These are phyloP conservation scores for Colletotrichum sp. DNA, from an alignment of 2,329 filamentous ascomycete species.

Conservation along the genomic window DNA sequence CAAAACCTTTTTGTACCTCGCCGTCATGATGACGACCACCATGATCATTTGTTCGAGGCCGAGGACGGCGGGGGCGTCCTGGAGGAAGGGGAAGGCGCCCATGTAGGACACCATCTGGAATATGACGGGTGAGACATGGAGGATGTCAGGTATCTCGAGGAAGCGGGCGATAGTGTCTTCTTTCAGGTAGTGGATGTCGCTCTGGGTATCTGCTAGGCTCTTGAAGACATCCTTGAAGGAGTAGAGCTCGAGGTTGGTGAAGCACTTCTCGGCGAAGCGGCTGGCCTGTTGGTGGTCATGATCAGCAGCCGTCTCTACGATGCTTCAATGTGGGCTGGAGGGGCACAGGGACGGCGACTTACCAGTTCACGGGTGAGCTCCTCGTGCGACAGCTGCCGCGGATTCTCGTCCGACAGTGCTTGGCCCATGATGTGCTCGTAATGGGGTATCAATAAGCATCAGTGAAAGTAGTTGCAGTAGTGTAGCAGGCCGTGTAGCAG, in stretches of 20 bases:
- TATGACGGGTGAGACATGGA: slow-evolving; percentile 69
- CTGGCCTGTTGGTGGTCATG: slow-evolving; percentile 49
- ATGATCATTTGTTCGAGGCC: slow-evolving; percentile 74
- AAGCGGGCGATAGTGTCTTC: slow-evolving; percentile 74
- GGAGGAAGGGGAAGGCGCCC: slow-evolving; percentile 75
- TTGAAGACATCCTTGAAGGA: slow-evolving; percentile 77
- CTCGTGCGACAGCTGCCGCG: slow-evolving; percentile 52
- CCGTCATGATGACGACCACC: slow-evolving; percentile 74
- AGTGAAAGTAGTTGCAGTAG: background rate
- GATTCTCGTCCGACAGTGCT: slow-evolving; percentile 50
- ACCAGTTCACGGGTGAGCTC: slow-evolving; percentile 58
- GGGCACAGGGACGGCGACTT: slow-evolving; percentile 24
- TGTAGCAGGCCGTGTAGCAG: background rate
- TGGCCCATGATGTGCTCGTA: slow-evolving; percentile 52
- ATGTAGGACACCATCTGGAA: slow-evolving; percentile 76
- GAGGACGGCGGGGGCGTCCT: slow-evolving; percentile 72
- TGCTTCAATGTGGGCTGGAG: background rate
- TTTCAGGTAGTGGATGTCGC: slow-evolving; percentile 68
- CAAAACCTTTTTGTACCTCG: slow-evolving; percentile 69
- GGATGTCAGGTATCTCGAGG: slow-evolving; percentile 73
- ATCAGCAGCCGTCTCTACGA: background rate
- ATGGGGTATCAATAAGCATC: background rate
- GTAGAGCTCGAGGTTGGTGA: slow-evolving; percentile 74
- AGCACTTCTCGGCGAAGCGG: slow-evolving; percentile 73
- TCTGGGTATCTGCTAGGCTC: slow-evolving; percentile 69